Evolutionary conservation across 116 monocot species (phyloP), one percentile per base, ranked within the genome.

Genomic region (Phalaenopsis hybrid): DNA sequence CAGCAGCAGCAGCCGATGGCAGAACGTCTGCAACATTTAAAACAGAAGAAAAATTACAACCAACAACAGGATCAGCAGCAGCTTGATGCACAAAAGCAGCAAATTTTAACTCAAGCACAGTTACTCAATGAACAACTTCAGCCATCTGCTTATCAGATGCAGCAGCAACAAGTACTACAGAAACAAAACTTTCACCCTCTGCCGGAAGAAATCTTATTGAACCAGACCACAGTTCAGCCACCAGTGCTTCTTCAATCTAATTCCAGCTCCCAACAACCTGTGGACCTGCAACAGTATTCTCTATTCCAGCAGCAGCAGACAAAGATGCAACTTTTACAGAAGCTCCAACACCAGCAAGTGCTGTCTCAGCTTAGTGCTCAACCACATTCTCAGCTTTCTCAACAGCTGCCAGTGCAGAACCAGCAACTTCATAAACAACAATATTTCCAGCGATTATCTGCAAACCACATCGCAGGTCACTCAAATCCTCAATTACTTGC

Each of bases 281-380:
- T 52, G 37, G 79, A 80, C 34, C 55, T 15, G 15, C 67, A 67
- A 10, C 67, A 67, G 28, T 68, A 61, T 73, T 51, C 81, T 28
- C 83, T 49, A 58, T 83, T 81, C 46, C 92, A 85, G n/a, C 88
- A 85, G 58, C 59, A 81, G 28, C 81, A 70, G 72, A 65, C 80
- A 41, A 88, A 92, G 49, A 48, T 82, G 49, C 88, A 85, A 67
- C 65, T 82, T 13, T 73, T 57, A 59, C 87, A 87, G 78, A 90
- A 86, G 83, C 83, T 85, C 61, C 90, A 86, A 76, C 88, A 88
- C 58, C 84, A 89, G 57, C 89, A 91, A 85, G 28, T 89, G 34
- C 76, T 88, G 20, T 85, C 92, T 69, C 89, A 89, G 75, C 18
- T 89, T n/a, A 81, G 44, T 78, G 83, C 86, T 50, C 80, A 83